Conservation (phyloP, 192 early-diverging fungal species). For the Gaertneriomyces semiglobifer region DNA sequence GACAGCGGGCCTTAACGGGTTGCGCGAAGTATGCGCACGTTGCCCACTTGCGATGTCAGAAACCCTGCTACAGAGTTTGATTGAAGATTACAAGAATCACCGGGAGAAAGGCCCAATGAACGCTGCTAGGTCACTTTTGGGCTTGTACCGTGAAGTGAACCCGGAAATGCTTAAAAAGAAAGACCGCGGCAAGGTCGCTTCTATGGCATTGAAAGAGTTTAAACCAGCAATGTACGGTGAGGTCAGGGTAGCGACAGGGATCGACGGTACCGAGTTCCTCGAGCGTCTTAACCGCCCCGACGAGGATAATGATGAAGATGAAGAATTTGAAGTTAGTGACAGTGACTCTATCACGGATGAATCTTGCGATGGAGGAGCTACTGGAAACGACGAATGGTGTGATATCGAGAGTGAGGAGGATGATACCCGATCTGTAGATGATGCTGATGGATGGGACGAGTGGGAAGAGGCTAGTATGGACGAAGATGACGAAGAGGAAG, state of each 20-base stretch:
- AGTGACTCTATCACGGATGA: background rate
- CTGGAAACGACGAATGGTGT: constrained; percentile 18
- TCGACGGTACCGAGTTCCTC: constrained; percentile 73
- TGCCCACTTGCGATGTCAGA: constrained; percentile 86
- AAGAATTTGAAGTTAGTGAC: constrained; percentile 36
- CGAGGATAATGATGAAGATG: constrained; percentile 21
- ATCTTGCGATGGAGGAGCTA: constrained; percentile 18
- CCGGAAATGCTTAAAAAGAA: constrained; percentile 89
- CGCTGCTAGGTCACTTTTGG: constrained; percentile 84
- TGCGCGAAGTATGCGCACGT: constrained; percentile 80
- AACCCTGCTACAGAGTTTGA: constrained; percentile 79
- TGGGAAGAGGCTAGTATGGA: constrained; percentile 39
- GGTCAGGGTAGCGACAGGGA: constrained; percentile 56
- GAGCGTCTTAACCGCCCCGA: background rate
- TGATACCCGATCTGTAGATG: constrained; percentile 4
- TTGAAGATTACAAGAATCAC: constrained; percentile 86
- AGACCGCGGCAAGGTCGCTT: constrained; percentile 86
- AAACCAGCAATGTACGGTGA: constrained; percentile 71
- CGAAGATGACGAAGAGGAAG: constrained; percentile 34
- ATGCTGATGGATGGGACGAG: constrained; percentile 38
- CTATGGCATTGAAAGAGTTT: constrained; percentile 66
- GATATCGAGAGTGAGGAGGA: constrained; percentile 26
- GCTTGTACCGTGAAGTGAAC: constrained; percentile 92
- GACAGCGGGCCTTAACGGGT: constrained; percentile 72
- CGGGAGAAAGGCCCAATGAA: constrained; percentile 89